Percentiles rank a stretch among this genome's conserved stretches.
Conservation (phyloP, 139 green algal species). For the Coelastrella sp. region DNA sequence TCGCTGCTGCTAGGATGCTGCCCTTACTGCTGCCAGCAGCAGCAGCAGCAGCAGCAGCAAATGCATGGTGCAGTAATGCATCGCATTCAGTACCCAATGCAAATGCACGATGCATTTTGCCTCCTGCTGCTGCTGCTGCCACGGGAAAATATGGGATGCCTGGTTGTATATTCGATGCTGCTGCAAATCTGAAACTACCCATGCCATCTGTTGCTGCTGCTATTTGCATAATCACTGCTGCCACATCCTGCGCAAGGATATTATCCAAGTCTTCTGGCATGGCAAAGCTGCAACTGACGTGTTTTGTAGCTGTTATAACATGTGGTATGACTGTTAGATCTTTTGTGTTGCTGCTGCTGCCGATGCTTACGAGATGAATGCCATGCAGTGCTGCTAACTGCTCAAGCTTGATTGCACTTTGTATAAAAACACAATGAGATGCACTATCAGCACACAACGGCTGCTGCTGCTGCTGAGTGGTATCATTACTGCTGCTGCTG, state of each 20-base stretch:
- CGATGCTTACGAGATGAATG: constrained; percentile 45
- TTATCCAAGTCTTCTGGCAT: background rate
- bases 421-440: background rate
- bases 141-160: constrained; percentile 67
- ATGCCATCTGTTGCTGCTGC: constrained; percentile 21
- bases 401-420: constrained; percentile 44
- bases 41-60: constrained; percentile 24
- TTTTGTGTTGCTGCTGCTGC: constrained; percentile 35
- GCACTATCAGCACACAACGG: background rate
- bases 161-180: constrained; percentile 44
- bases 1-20: background rate
- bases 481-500: background rate
- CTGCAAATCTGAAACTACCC: constrained; percentile 59
- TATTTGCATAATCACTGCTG: background rate
- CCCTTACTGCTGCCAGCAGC: constrained; percentile 6
- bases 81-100: constrained; percentile 60
- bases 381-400: constrained; percentile 1
- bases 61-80: constrained; percentile 53
- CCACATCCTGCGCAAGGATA: constrained; percentile 27
- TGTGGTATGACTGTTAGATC: background rate
- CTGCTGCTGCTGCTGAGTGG: constrained; percentile 21
- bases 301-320: constrained; percentile 1
- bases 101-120: constrained; percentile 43
- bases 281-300: constrained; percentile 51
- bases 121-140: constrained; percentile 16